Conservation (phyloP, 805 yeast species). For the Cyberlindnera maritima region DNA sequence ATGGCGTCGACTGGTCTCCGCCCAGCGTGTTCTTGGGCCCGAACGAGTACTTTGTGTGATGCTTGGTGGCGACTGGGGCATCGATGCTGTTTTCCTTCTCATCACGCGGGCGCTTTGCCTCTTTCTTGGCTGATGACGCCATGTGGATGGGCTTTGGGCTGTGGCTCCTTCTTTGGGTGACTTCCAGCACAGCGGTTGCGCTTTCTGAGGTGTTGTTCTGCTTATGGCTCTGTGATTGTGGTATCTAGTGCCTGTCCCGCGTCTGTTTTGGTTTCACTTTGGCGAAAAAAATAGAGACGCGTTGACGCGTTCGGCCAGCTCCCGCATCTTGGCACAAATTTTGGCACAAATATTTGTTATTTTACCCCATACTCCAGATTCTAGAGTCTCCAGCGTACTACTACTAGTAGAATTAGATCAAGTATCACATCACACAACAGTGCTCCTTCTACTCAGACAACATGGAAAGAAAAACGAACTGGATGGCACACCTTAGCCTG, state of each 20-base stretch:
- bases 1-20: slow-evolving; percentile 6
- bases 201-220: neutral
- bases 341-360: too few species aligned
- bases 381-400: too few species aligned
- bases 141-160: neutral
- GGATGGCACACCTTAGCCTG: too few species aligned
- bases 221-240: too few species aligned
- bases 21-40: slow-evolving; percentile 14
- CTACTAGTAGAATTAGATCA: too few species aligned
- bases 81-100: slow-evolving; percentile 10
- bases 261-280: slow-evolving; percentile 5
- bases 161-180: neutral
- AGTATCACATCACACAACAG: too few species aligned
- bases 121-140: neutral
- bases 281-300: too few species aligned
- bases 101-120: slow-evolving; percentile 13
- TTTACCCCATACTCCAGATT: too few species aligned
- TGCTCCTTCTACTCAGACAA: too few species aligned
- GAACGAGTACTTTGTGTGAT: slow-evolving; percentile 13
- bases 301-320: neutral
- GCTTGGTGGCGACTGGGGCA: slow-evolving; percentile 4
- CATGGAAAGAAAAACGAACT: too few species aligned
- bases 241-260: too few species aligned
- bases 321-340: too few species aligned
- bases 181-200: neutral